Percentiles rank a stretch among this genome's conserved stretches.
Conservation (phyloP, 2,329 filamentous ascomycete genomes). For the Hymenoscyphus occultus region DNA sequence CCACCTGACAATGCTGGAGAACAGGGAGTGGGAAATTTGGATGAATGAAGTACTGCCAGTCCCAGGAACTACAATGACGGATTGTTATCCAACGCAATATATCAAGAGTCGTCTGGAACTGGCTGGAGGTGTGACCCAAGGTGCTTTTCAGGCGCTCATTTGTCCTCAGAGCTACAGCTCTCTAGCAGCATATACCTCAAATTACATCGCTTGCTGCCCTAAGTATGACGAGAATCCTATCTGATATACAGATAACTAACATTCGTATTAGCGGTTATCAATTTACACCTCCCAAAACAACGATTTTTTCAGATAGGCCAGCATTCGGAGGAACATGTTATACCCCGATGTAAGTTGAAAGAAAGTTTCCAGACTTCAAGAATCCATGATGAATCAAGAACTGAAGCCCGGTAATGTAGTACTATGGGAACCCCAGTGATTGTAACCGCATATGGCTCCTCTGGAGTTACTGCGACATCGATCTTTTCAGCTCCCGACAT, state of each 20-base stretch:
- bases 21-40: slow-evolving; percentile 27
- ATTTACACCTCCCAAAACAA: slow-evolving; percentile 18
- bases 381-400: not conserved
- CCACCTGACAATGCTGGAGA: slow-evolving; percentile 27
- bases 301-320: slow-evolving; percentile 19
- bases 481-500: slow-evolving; percentile 22
- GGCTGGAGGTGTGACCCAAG: slow-evolving; percentile 23
- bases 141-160: slow-evolving; percentile 26
- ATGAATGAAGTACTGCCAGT: slow-evolving; percentile 26
- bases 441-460: slow-evolving; percentile 25
- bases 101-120: slow-evolving; percentile 21
- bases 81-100: slow-evolving; percentile 29
- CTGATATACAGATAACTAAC: not conserved
- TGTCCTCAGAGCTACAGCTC: slow-evolving; percentile 25
- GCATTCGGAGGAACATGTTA: slow-evolving; percentile 31
- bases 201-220: slow-evolving; percentile 32
- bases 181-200: slow-evolving; percentile 25
- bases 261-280: slow-evolving; percentile 18
- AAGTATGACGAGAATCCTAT: slow-evolving; percentile 18
- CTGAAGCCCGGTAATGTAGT: not conserved
- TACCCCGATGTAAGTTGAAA: slow-evolving; percentile 13
- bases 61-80: slow-evolving; percentile 23
- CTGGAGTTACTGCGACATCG: slow-evolving; percentile 23
- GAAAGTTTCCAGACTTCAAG: not conserved
- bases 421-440: slow-evolving; percentile 11